These are phyloP conservation scores for Phalaenopsis hybrid DNA, from an alignment of 116 monocot genomes.

Conservation along the genomic window DNA sequence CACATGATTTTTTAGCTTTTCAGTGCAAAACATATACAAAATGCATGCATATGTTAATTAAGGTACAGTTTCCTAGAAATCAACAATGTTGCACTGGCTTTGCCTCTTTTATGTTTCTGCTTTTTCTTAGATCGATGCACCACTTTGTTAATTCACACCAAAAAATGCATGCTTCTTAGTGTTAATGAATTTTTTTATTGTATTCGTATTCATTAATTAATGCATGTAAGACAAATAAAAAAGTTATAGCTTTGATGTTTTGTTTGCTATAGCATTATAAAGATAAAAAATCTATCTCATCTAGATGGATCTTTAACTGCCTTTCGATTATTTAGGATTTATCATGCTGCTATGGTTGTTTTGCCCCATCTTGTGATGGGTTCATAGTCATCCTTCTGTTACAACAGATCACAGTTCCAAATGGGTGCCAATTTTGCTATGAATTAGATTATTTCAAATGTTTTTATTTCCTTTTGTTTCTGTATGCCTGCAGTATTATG, in stretches of 20 bases:
- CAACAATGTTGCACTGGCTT: no score
- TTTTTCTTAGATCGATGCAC: no score
- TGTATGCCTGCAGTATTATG: constrained; percentile 43
- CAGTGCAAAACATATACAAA: no score
- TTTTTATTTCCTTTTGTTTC: neutral
- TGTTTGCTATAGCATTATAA: neutral
- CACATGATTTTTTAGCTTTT: no score
- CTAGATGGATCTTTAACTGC: neutral
- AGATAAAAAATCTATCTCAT: neutral
- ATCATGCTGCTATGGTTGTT: neutral
- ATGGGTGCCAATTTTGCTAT: neutral
- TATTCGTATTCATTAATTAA: no score
- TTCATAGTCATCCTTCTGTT: neutral
- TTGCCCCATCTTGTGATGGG: neutral
- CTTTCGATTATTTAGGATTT: neutral
- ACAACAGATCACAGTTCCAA: neutral
- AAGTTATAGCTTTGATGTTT: neutral
- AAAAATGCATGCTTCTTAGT: no score
- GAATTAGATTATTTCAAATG: neutral
- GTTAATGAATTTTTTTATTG: no score
- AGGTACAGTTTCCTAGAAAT: no score
- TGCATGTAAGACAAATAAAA: no score
- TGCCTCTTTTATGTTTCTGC: no score
- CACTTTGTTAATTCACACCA: no score
- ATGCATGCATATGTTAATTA: no score